Evolutionary conservation across 78 protist genomes (phyloP).

Genomic region (Dictyostelium purpureum): DNA sequence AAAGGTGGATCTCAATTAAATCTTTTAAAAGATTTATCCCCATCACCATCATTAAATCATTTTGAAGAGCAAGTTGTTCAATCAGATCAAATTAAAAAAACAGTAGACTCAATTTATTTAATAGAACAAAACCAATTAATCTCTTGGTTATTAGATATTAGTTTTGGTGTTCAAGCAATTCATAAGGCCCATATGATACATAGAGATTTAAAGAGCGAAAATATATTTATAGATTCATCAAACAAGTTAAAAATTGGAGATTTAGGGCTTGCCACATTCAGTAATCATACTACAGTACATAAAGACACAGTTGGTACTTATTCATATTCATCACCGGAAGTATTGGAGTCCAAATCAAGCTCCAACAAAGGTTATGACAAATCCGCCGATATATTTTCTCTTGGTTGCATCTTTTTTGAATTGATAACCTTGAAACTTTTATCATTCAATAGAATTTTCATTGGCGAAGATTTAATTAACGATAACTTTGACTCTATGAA

Average conservation of each 20-base stretch:
- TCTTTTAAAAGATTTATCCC: neutral
- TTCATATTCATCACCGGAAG: conserved; percentile 48
- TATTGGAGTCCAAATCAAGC: neutral
- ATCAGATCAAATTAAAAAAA: conserved; percentile 15
- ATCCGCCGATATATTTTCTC: conserved; percentile 53
- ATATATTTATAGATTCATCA: conserved; percentile 12
- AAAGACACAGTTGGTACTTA: conserved; percentile 31
- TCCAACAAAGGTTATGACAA: conserved; percentile 15
- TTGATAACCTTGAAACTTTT: conserved; percentile 27
- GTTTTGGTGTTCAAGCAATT: conserved; percentile 41
- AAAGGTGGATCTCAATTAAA: too few relatives aligned
- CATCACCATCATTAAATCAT: neutral
- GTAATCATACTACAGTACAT: neutral
- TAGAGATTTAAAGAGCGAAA: conserved; percentile 52
- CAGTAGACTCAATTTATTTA: neutral
- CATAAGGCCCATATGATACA: conserved; percentile 42
- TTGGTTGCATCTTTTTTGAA: conserved; percentile 70
- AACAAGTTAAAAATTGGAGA: conserved; percentile 67
- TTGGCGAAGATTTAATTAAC: conserved; percentile 35
- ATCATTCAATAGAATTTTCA: neutral
- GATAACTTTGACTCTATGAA: conserved; percentile 21
- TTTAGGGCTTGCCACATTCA: conserved; percentile 45
- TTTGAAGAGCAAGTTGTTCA: neutral
- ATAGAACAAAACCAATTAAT: conserved; percentile 30
- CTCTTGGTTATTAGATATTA: conserved; percentile 28